Conservation (phyloP, 2,329 filamentous ascomycete genomes). For the Coleophoma cylindrospora region DNA sequence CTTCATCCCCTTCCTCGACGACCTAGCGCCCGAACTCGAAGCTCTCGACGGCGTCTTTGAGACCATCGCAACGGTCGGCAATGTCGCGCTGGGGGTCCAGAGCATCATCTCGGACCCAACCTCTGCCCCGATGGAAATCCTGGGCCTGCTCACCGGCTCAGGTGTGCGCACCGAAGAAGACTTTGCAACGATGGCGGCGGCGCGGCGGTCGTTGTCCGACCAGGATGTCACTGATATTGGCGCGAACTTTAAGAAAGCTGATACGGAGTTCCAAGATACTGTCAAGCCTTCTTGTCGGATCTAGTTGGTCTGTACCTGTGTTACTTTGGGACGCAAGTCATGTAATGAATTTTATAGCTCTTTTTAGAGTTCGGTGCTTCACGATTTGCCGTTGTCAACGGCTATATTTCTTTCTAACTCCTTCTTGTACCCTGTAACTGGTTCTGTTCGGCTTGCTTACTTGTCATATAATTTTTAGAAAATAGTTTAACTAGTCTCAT, state of each 20-base stretch:
- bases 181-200: not conserved
- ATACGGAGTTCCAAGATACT: not conserved
- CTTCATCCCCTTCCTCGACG: not conserved
- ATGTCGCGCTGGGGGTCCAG: not conserved
- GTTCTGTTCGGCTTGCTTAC: too few relatives aligned
- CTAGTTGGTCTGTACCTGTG: too few relatives aligned
- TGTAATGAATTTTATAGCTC: too few relatives aligned
- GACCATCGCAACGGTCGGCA: not conserved
- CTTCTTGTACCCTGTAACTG: too few relatives aligned
- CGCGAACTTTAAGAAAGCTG: not conserved
- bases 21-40: not conserved
- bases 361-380: too few relatives aligned
- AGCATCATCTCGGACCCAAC: not conserved
- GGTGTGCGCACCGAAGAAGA: not conserved
- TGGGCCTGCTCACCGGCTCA: not conserved
- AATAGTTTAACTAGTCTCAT: too few relatives aligned
- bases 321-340: too few relatives aligned
- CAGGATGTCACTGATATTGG: not conserved
- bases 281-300: not conserved
- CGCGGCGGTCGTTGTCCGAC: not conserved
- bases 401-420: too few relatives aligned
- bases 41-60: not conserved
- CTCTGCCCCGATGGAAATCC: not conserved
- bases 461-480: too few relatives aligned
- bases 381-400: too few relatives aligned